A percentile compares a stretch with the other conserved stretches of the same genome.
These are phyloP conservation scores for Cytospora piceae DNA, from an alignment of 2,329 filamentous ascomycete species.

Conservation along the genomic window DNA sequence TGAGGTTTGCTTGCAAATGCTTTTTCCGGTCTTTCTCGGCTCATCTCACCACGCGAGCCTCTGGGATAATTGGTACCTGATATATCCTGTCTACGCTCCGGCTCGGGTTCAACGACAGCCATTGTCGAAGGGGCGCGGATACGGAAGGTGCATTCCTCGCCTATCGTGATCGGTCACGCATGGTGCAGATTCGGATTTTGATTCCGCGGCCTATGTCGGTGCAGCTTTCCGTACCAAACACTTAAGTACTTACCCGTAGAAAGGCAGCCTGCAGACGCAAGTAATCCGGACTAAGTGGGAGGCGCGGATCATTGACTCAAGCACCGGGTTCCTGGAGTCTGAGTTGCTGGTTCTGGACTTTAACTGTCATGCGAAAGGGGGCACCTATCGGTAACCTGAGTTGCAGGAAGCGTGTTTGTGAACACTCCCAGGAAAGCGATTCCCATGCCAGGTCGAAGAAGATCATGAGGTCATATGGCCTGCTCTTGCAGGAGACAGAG, in stretches of 20 bases:
- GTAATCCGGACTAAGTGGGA: not conserved
- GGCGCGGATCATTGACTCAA: not conserved
- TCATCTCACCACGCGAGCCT: not conserved
- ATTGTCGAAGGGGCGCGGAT: not conserved
- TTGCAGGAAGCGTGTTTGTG: not conserved
- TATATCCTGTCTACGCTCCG: not conserved
- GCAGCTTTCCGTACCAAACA: slow-evolving; percentile 11
- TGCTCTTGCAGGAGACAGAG: not conserved
- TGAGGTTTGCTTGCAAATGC: not conserved
- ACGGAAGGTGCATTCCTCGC: not conserved
- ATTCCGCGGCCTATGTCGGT: not conserved
- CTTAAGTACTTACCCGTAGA: not conserved
- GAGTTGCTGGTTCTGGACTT: not conserved
- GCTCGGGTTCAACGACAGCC: not conserved
- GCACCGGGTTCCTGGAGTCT: slow-evolving; percentile 8
- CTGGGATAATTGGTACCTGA: not conserved
- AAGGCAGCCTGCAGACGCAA: slow-evolving; percentile 14
- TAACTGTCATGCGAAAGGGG: not conserved
- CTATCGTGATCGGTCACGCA: not conserved
- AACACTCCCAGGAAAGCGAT: not conserved
- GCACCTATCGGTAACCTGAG: not conserved
- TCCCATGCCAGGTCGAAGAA: not conserved
- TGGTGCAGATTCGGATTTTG: not conserved
- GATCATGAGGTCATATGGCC: not conserved
- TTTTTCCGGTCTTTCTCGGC: too few species aligned